A percentile compares a stretch with the other conserved stretches of the same genome.
Conservation (phyloP, 2,329 filamentous ascomycete species). For the Xylariaceae sp. region DNA sequence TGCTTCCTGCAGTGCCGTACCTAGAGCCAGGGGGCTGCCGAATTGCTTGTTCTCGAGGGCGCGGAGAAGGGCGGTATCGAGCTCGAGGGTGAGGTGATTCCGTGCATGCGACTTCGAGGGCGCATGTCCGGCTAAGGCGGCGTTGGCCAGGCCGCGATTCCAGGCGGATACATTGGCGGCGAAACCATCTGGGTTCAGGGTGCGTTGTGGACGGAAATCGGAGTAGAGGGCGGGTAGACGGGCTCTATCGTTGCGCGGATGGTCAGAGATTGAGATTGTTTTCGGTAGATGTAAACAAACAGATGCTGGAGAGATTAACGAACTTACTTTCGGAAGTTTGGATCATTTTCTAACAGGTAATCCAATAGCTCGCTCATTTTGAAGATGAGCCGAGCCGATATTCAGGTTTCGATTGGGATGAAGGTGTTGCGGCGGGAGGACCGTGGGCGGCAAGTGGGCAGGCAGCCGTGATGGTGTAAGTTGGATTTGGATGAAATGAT, state of each 20-base stretch:
- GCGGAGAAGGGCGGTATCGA: slow-evolving; percentile 60
- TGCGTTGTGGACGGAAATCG: slow-evolving; percentile 70
- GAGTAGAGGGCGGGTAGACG: slow-evolving; percentile 83
- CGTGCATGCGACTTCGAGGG: slow-evolving; percentile 39
- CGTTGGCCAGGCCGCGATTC: slow-evolving; percentile 67
- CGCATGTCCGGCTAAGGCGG: slow-evolving; percentile 55
- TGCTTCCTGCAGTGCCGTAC: slow-evolving; percentile 71
- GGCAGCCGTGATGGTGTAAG: neutral
- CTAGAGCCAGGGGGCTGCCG: slow-evolving; percentile 75
- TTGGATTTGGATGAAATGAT: neutral
- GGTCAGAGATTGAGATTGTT: neutral
- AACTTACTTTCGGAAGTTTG: slow-evolving; percentile 54
- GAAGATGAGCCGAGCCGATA: slow-evolving; percentile 7
- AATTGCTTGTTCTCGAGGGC: slow-evolving; percentile 71
- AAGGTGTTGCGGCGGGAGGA: neutral
- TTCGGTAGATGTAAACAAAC: neutral
- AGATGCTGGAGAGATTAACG: too few species aligned
- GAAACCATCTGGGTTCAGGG: slow-evolving; percentile 80
- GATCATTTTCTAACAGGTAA: slow-evolving; percentile 57
- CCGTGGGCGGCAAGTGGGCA: neutral
- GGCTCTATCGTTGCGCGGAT: slow-evolving; percentile 45
- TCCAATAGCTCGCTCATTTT: slow-evolving; percentile 63
- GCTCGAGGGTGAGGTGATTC: slow-evolving; percentile 47
- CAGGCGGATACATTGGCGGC: slow-evolving; percentile 73
- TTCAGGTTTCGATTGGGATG: neutral